Evolutionary conservation across 352 stramenopile genomes (phyloP), one percentile per base, ranked within the genome.

Genomic region (Aphanomyces cochlioides): DNA sequence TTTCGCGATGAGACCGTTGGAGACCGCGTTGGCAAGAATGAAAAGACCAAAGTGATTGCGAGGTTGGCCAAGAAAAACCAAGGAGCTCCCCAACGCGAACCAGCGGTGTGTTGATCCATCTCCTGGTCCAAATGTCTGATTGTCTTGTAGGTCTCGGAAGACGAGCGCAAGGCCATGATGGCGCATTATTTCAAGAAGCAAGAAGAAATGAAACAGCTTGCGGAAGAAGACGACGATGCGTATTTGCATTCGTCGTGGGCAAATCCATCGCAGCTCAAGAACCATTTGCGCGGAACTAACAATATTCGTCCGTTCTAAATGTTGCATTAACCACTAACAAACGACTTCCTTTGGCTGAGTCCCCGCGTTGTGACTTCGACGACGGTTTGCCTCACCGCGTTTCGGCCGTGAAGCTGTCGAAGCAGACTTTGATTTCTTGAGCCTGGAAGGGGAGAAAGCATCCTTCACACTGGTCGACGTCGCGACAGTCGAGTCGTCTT

Each of bases 161-260:
- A 97, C 28, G 96, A 98, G 74, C 88, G 93, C 57, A 98, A 98
- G 79, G 92, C 94, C 38, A 98, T 98, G 94, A 98, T 98, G 89
- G 93, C 92, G 34, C 96, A 97, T 69, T 98, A 98, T 78, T 95
- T 93, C 60, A 92, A 92, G 72, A 94, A 95, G 72, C 87, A 97
- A 67, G 86, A 96, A 67, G 86, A 96, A 67, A 61, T 92, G 61
- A 94, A 97, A 72, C 77, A 85, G 28, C 79, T 85, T 0, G 88
- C 87, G 0, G 84, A 98, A 36, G 81, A 92, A 47, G 89, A 98
- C 60, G 90, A 96, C 19, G 95, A 98, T 73, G 95, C 98, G 69
- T 99, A 98, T 78, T 89, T 98, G 73, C 80, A 88, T 67, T 96
- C 88, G 28, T 76, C 84, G 41, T 99, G 96, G 96, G 95, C 96